A percentile compares a stretch with the other conserved stretches of the same genome.
These are phyloP conservation scores for Marvania coccoides DNA, from an alignment of 139 green algal species.

Conservation along the genomic window DNA sequence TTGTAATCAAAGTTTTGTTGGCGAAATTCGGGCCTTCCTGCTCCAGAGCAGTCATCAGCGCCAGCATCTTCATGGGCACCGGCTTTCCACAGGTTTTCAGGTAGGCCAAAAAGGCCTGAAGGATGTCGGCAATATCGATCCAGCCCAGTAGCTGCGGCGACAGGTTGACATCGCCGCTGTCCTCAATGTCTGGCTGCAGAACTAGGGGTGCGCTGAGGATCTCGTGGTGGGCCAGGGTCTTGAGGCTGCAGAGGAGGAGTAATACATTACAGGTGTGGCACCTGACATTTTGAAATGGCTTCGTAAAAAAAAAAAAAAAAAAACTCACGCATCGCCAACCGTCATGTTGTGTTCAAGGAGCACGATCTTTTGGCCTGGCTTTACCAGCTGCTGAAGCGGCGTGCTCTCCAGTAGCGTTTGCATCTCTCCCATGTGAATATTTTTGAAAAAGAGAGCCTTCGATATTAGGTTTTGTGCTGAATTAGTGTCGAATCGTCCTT, in stretches of 20 bases:
- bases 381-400: not conserved
- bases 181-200: slow-evolving; percentile 36
- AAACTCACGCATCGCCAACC: slow-evolving; percentile 36
- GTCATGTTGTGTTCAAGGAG: slow-evolving; percentile 47
- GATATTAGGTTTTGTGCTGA: no score
- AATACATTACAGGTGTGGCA: not conserved
- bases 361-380: slow-evolving; percentile 29
- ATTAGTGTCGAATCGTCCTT: no score
- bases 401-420: not conserved
- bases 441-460: no score
- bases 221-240: slow-evolving; percentile 38
- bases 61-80: slow-evolving; percentile 62
- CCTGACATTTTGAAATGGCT: no score
- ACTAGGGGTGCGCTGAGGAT: slow-evolving; percentile 63
- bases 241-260: slow-evolving; percentile 9
- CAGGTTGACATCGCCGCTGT: slow-evolving; percentile 24
- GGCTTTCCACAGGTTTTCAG: slow-evolving; percentile 4
- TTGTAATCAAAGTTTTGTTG: slow-evolving; percentile 48
- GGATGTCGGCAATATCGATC: slow-evolving; percentile 47
- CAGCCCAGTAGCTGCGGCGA: slow-evolving; percentile 52
- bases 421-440: not conserved
- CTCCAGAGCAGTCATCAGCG: slow-evolving; percentile 69
- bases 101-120: slow-evolving; percentile 29
- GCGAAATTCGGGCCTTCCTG: slow-evolving; percentile 47
- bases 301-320: not conserved